Conservation (phyloP, 2,329 filamentous ascomycete species). For the Cladosporium velox region DNA sequence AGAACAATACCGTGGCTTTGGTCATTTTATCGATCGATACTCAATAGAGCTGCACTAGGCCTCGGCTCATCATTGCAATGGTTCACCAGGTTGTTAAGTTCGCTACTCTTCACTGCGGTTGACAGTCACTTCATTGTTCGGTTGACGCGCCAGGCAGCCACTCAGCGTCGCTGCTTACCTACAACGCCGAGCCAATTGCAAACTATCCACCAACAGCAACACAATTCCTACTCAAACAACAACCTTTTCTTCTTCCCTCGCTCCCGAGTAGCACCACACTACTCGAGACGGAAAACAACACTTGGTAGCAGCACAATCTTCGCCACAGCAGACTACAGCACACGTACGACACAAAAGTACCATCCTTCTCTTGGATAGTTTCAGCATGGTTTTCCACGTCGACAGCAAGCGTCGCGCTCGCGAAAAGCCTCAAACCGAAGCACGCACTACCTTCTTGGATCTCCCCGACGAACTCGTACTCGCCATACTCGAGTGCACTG, state of each 20-base stretch:
- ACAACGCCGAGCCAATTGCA: neutral
- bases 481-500: slow-evolving; percentile 11
- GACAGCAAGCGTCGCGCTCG: slow-evolving; percentile 4
- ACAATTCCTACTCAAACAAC: neutral
- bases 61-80: neutral
- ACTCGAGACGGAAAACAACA: neutral
- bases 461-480: slow-evolving; percentile 25
- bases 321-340: neutral
- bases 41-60: neutral
- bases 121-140: neutral
- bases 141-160: neutral
- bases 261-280: neutral
- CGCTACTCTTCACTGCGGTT: neutral
- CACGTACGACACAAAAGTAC: neutral
- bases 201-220: neutral
- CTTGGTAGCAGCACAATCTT: neutral
- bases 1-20: neutral
- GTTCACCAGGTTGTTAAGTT: neutral
- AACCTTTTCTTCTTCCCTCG: neutral
- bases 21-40: too few species aligned
- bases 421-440: neutral
- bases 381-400: slow-evolving; percentile 22
- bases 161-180: neutral
- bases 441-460: slow-evolving; percentile 16
- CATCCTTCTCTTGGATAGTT: neutral